Conservation (phyloP, 371 early-diverging fungal genomes). For the Mycotypha africana region DNA sequence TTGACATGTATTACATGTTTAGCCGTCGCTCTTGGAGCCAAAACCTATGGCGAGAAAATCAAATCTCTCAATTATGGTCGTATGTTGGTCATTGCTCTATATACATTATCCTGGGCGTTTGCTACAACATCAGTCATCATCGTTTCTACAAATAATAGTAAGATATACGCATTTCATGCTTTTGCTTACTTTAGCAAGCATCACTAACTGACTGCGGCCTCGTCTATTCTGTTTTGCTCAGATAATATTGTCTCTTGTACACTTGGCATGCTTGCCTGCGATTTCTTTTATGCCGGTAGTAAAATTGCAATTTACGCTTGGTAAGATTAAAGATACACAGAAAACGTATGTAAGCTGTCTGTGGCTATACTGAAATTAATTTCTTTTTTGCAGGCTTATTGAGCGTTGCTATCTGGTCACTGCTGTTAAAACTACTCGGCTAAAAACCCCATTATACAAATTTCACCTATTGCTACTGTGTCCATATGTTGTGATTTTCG, state of each 20-base stretch:
- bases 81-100: slow-evolving; percentile 31
- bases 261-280: slow-evolving; percentile 39
- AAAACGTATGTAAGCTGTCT: too few relatives aligned
- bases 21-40: slow-evolving; percentile 32
- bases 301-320: slow-evolving; percentile 42
- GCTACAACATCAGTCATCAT: slow-evolving; percentile 27
- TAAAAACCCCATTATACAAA: slow-evolving; percentile 37
- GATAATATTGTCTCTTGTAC: slow-evolving; percentile 40
- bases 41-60: slow-evolving; percentile 29
- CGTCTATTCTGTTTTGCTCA: slow-evolving; percentile 5
- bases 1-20: slow-evolving; percentile 35
- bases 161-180: too few relatives aligned
- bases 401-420: slow-evolving; percentile 44
- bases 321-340: slow-evolving; percentile 10
- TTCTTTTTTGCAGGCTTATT: slow-evolving; percentile 25
- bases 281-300: slow-evolving; percentile 44
- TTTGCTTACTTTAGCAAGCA: too few relatives aligned
- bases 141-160: slow-evolving; percentile 44
- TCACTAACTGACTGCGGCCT: too few relatives aligned
- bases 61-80: slow-evolving; percentile 36
- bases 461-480: slow-evolving; percentile 37
- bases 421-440: slow-evolving; percentile 35
- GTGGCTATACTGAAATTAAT: too few relatives aligned
- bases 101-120: slow-evolving; percentile 40
- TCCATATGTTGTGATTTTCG: slow-evolving; percentile 41